A percentile compares a stretch with the other conserved stretches of the same genome.
Evolutionary conservation across 257 asterid genomes (phyloP).

Genomic region (Avicennia marina): DNA sequence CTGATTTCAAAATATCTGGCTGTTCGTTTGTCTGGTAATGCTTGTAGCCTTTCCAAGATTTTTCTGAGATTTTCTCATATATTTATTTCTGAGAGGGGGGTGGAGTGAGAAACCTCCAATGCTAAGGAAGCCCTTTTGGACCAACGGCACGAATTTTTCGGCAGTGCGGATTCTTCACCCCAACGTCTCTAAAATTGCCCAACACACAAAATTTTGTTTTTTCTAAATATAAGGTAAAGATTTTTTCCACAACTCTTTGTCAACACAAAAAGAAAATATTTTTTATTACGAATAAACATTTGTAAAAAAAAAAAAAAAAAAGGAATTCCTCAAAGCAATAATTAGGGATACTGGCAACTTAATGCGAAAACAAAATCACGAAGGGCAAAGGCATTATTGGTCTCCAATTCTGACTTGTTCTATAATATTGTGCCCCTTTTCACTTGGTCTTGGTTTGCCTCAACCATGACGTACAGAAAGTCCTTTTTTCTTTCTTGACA

Average conservation of each 20-base stretch:
- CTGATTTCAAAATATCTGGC: neutral
- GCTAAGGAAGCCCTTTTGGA: slow-evolving; percentile 17
- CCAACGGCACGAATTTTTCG: slow-evolving; percentile 12
- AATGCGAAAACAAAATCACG: slow-evolving; percentile 21
- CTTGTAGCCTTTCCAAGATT: neutral
- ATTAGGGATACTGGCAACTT: slow-evolving; percentile 17
- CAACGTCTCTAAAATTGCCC: slow-evolving; percentile 13
- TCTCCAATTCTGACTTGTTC: slow-evolving; percentile 9
- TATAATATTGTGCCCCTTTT: neutral
- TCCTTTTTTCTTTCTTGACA: neutral
- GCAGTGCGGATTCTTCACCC: slow-evolving; percentile 4
- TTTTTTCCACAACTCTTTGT: too few species aligned
- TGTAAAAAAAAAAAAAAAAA: too few species aligned
- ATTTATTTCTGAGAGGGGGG: too few species aligned
- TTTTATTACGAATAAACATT: too few species aligned
- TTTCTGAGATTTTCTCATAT: too few species aligned
- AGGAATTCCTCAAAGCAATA: too few species aligned
- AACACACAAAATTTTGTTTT: neutral
- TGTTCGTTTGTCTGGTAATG: neutral
- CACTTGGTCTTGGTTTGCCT: neutral
- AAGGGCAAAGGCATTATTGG: neutral
- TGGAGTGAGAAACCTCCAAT: slow-evolving; percentile 22
- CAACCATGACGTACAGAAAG: slow-evolving; percentile 3
- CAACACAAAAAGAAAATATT: too few species aligned
- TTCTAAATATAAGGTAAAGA: neutral